These are phyloP conservation scores for Pythium phragmitis DNA, from an alignment of 352 stramenopile species.

Conservation along the genomic window DNA sequence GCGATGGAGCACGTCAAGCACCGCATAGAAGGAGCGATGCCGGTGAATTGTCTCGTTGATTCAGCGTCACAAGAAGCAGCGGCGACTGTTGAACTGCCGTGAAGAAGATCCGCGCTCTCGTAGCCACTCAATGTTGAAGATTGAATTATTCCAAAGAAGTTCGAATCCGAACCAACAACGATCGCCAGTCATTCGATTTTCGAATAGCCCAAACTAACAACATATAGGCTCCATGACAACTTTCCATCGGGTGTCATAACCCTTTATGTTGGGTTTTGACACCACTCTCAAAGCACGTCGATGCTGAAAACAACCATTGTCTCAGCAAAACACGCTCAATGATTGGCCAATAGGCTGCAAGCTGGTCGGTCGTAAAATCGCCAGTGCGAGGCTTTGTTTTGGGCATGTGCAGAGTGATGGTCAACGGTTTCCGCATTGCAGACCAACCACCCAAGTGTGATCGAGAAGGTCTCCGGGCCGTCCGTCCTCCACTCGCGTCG, in stretches of 20 bases:
- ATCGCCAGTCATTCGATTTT: background rate
- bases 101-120: background rate
- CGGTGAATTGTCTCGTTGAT: constrained; percentile 17
- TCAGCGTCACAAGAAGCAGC: background rate
- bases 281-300: background rate
- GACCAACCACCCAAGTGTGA: constrained; percentile 4
- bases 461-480: background rate
- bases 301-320: background rate
- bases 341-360: background rate
- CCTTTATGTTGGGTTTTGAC: constrained; percentile 3
- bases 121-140: constrained; percentile 16
- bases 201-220: constrained; percentile 19
- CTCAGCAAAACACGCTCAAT: background rate
- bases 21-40: constrained; percentile 14
- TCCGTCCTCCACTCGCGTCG: background rate
- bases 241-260: background rate
- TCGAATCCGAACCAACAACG: constrained; percentile 12
- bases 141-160: background rate
- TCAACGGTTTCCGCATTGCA: constrained; percentile 5
- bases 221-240: background rate
- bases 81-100: constrained; percentile 5
- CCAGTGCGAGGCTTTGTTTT: background rate
- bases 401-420: background rate
- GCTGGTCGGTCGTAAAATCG: constrained; percentile 5
- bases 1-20: constrained; percentile 37